Base-by-base conservation (phyloP, 345 rosid genomes). In the Populus deltoides region DNA sequence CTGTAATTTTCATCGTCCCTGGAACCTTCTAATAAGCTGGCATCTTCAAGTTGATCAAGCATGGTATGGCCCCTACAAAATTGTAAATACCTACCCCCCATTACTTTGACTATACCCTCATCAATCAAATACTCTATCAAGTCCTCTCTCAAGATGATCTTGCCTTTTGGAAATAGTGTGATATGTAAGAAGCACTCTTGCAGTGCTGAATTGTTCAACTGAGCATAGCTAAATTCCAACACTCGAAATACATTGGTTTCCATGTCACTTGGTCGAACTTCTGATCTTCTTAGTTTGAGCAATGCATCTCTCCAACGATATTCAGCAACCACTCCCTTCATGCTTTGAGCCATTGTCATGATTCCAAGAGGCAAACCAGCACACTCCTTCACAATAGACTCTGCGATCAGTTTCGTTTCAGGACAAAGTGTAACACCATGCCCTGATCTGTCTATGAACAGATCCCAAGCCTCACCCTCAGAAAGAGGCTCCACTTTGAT, bases 161-260 rank as follows among this genome's bases (percentile, higher is more conserved):
- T 33, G 49, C 62, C 74, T 49, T 73, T 67, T 11, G 70, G 29
- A 75, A 25, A 84, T 8, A 86, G 33, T 16, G 84, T 76, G 47
- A 67, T 79, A 47, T 45, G 65, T 8, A 81, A 29, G 57, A 87
- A 79, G 47, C 87, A 84, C 16, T 15, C n/a, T 57, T 76, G 73
- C 6, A 75, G 8, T 3, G 66, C 33, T 38, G 15, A 22, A 73
- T 73, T 41, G 1, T 73, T 45, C 61, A 82, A 75, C 18, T 27
- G 35, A 7, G 39, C 41, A 73, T 47, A 86, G 36, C 83, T 81
- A 5, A 38, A 16, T 35, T 10, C 0, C 13, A 41, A 41, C 9
- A 41, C 45, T 41, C 13, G 45, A 41, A 41, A 41, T 2, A 41
- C 17, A 0, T 71, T 12, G 13, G 45, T 2, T 41, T 41, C 49